Conservation (phyloP, 371 early-diverging fungal genomes). For the Mucor circinelloides region DNA sequence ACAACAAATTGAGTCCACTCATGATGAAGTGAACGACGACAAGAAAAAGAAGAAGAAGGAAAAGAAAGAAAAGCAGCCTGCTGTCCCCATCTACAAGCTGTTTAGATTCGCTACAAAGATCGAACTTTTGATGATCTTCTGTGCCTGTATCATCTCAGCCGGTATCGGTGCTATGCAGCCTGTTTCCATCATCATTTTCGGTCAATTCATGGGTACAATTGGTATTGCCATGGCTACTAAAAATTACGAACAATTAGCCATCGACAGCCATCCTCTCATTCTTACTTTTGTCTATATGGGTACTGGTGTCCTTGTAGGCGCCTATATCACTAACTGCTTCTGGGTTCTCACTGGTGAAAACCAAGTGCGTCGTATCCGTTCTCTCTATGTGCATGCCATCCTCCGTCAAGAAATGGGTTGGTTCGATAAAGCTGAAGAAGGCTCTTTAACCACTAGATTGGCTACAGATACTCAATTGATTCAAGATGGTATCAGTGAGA, state of each 20-base stretch:
- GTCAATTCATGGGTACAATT: constrained; percentile 39
- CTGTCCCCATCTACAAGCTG: constrained; percentile 54
- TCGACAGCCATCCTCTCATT: constrained; percentile 23
- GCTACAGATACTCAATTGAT: constrained; percentile 80
- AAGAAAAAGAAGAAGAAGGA: constrained; percentile 39
- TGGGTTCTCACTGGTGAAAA: constrained; percentile 50
- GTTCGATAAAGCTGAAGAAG: constrained; percentile 80
- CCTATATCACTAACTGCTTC: constrained; percentile 38
- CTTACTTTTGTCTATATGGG: constrained; percentile 54
- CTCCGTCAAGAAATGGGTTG: constrained; percentile 91
- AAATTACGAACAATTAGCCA: constrained; percentile 12
- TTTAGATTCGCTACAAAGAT: constrained; percentile 66
- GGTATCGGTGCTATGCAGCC: constrained; percentile 39
- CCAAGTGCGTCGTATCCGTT: constrained; percentile 45
- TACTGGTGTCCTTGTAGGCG: constrained; percentile 38
- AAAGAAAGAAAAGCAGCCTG: constrained; percentile 40
- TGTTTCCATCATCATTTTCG: constrained; percentile 44
- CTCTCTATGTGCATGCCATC: constrained; percentile 70
- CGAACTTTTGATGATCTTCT: constrained; percentile 59
- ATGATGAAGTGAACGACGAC: constrained; percentile 8
- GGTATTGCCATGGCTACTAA: constrained; percentile 3
- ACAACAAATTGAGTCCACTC: constrained; percentile 15
- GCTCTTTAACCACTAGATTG: constrained; percentile 75
- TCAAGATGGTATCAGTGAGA: constrained; percentile 89
- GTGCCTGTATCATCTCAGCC: constrained; percentile 19